Evolutionary conservation across 352 stramenopile genomes (phyloP).

Genomic region (Elongisporangium anandrum): DNA sequence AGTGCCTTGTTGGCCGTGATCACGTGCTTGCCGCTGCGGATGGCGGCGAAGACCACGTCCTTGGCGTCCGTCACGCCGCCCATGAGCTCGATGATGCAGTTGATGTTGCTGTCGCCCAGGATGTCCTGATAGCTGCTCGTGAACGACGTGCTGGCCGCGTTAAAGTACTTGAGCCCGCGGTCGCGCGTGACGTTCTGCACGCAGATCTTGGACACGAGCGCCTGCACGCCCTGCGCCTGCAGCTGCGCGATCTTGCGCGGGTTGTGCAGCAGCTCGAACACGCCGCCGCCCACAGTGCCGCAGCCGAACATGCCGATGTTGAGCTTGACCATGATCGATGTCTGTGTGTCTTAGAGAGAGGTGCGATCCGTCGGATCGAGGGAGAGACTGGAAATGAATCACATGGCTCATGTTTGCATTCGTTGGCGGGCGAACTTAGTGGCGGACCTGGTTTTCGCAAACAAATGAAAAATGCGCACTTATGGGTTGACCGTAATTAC

Average conservation of each 20-base stretch:
- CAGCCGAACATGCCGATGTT: slow-evolving; percentile 88
- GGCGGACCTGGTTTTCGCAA: neutral
- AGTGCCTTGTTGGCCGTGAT: slow-evolving; percentile 98
- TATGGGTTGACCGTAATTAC: neutral
- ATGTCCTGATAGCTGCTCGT: slow-evolving; percentile 81
- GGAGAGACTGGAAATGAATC: neutral
- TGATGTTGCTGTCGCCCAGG: slow-evolving; percentile 90
- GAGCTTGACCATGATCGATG: slow-evolving; percentile 22
- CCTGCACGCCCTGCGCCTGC: slow-evolving; percentile 55
- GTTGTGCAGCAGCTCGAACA: slow-evolving; percentile 85
- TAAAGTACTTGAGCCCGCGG: slow-evolving; percentile 61
- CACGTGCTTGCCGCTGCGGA: slow-evolving; percentile 91
- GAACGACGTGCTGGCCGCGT: slow-evolving; percentile 37
- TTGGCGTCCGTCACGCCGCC: slow-evolving; percentile 93
- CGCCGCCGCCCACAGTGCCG: slow-evolving; percentile 83
- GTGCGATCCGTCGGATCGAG: neutral
- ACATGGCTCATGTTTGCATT: neutral
- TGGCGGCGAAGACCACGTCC: slow-evolving; percentile 89
- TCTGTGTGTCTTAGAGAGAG: neutral
- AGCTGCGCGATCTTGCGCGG: slow-evolving; percentile 49
- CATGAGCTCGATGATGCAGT: slow-evolving; percentile 96
- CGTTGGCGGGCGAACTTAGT: neutral
- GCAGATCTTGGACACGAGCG: slow-evolving; percentile 85
- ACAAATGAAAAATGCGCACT: neutral
- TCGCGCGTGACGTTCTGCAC: slow-evolving; percentile 76